phyloP scores from a whole-genome alignment of 2,329 filamentous ascomycete genomes.

The Elsinoe fawcettii region DNA sequence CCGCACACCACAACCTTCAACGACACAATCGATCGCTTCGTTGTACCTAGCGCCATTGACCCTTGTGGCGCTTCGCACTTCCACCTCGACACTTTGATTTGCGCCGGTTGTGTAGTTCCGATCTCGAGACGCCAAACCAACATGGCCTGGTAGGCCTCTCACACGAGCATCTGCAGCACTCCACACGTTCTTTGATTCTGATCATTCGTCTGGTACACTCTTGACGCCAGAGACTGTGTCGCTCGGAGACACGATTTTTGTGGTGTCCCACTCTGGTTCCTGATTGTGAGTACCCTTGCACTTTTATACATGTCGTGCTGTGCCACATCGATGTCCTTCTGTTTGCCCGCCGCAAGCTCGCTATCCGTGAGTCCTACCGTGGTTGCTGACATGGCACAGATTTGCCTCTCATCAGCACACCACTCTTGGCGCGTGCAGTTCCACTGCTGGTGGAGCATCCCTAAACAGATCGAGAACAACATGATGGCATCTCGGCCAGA shows the following conservation, averaged over 20 bases:
- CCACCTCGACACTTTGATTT: not conserved
- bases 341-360: not conserved
- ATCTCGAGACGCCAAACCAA: constrained; percentile 10
- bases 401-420: not conserved
- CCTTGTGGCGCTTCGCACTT: not conserved
- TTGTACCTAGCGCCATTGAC: not conserved
- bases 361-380: not conserved
- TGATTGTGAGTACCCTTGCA: not conserved
- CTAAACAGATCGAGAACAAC: not conserved
- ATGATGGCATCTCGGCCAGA: constrained; percentile 10
- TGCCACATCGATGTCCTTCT: not conserved
- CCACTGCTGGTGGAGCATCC: not conserved
- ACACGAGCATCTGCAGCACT: not conserved
- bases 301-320: not conserved
- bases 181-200: not conserved
- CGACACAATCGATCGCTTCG: not conserved
- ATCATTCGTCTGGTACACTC: not conserved
- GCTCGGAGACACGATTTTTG: not conserved
- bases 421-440: not conserved
- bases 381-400: constrained; percentile 4
- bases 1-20: not conserved
- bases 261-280: not conserved
- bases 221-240: constrained; percentile 2
- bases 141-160: not conserved
- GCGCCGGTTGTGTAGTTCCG: not conserved